These are phyloP conservation scores for Penicillium sp. DNA, from an alignment of 2,329 filamentous ascomycete species.

Conservation along the genomic window DNA sequence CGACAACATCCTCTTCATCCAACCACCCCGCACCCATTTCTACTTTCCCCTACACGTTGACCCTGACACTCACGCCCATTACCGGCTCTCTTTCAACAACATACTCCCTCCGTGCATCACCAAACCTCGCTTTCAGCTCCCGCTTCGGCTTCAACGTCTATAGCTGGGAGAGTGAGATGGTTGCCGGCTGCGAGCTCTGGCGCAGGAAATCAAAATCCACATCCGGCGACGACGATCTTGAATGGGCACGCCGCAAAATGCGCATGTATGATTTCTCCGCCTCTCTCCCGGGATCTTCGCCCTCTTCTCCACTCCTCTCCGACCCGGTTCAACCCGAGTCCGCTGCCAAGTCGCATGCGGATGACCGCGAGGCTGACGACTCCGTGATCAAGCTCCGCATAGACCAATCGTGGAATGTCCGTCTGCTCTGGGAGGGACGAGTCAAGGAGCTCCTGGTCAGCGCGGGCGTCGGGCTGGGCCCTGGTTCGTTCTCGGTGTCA, in stretches of 20 bases:
- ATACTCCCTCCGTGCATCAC: constrained; percentile 85
- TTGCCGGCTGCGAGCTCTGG: constrained; percentile 92
- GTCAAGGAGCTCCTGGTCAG: constrained; percentile 92
- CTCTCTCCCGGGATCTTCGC: constrained; percentile 18
- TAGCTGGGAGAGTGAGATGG: constrained; percentile 93
- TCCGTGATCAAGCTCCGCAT: constrained; percentile 88
- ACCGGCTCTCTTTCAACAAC: constrained; percentile 91
- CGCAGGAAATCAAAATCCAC: constrained; percentile 49
- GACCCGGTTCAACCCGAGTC: constrained; percentile 16
- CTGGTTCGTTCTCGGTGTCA: constrained; percentile 36
- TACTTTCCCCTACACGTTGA: constrained; percentile 90
- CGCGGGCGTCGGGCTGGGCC: constrained; percentile 79
- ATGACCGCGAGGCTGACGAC: constrained; percentile 64
- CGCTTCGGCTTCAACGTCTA: constrained; percentile 97
- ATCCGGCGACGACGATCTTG: constrained; percentile 45
- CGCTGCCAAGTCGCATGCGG: constrained; percentile 3
- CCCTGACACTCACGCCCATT: constrained; percentile 85
- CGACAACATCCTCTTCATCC: constrained; percentile 23
- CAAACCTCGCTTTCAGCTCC: constrained; percentile 79
- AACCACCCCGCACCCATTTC: constrained; percentile 45
- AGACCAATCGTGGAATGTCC: constrained; percentile 83
- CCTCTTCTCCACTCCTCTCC: constrained; percentile 15
- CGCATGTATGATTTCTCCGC: constrained; percentile 29
- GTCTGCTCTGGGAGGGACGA: constrained; percentile 87
- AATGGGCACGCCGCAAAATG: constrained; percentile 43